Conservation (phyloP, 2,329 filamentous ascomycete species). For the Aureobasidium sp. region DNA sequence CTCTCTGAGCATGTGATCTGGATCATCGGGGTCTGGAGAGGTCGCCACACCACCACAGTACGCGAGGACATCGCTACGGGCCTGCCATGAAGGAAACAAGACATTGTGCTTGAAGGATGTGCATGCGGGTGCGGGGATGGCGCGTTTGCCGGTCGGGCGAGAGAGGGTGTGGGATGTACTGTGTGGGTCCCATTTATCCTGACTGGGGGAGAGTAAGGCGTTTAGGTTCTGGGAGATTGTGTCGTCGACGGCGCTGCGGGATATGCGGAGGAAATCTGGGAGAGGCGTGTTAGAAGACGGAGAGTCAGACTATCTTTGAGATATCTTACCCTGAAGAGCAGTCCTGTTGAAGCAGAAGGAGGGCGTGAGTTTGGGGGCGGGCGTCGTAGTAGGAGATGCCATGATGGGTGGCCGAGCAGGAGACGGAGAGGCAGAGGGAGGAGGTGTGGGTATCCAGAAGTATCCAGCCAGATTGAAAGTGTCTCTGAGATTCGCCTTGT, state of each 20-base stretch:
- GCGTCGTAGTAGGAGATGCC: constrained; percentile 13
- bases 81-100: constrained; percentile 83
- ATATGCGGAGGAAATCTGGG: constrained; percentile 82
- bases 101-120: constrained; percentile 66
- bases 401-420: constrained; percentile 10
- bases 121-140: constrained; percentile 59
- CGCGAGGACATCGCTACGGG: constrained; percentile 71
- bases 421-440: constrained; percentile 15
- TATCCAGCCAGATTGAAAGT: constrained; percentile 24
- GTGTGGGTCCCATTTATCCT: constrained; percentile 66
- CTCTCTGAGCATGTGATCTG: constrained; percentile 63
- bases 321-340: constrained; percentile 38
- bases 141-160: constrained; percentile 40
- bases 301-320: not conserved
- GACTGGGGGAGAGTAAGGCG: constrained; percentile 70
- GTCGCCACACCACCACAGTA: constrained; percentile 88
- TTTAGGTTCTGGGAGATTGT: constrained; percentile 91
- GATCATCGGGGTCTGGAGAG: constrained; percentile 79
- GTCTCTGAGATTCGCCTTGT: not conserved
- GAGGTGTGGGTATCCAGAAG: constrained; percentile 23
- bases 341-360: constrained; percentile 48
- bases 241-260: constrained; percentile 80
- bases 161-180: constrained; percentile 62
- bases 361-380: constrained; percentile 36
- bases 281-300: constrained; percentile 23